phyloP scores from a whole-genome alignment of 2,329 filamentous ascomycete genomes.

The Hypoxylon sp. region DNA sequence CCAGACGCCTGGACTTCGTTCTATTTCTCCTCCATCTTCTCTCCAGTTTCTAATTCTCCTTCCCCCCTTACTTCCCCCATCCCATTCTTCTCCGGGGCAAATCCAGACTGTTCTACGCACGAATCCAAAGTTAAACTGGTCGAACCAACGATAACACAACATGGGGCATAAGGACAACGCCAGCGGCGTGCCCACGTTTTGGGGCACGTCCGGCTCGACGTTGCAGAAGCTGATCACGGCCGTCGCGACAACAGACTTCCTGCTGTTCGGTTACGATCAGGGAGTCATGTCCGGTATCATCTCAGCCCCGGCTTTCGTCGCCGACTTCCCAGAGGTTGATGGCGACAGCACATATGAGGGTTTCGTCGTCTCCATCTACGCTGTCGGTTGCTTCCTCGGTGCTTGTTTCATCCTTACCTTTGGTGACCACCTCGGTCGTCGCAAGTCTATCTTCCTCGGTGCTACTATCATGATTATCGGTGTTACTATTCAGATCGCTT shows the following conservation, averaged over 20 bases:
- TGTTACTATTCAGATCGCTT: constrained; percentile 61
- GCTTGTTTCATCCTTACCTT: constrained; percentile 52
- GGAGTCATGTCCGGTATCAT: constrained; percentile 48
- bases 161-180: constrained; percentile 43
- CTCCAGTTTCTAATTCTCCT: constrained; percentile 2
- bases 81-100: constrained; percentile 15
- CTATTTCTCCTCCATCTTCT: constrained; percentile 16
- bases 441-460: constrained; percentile 62
- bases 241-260: constrained; percentile 43
- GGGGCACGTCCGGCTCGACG: constrained; percentile 43
- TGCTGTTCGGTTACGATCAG: constrained; percentile 46
- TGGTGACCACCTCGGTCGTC: constrained; percentile 64
- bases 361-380: constrained; percentile 54
- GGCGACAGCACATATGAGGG: constrained; percentile 47
- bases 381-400: constrained; percentile 54
- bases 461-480: constrained; percentile 63
- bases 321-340: constrained; percentile 46
- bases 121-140: constrained; percentile 11
- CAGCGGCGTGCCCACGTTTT: constrained; percentile 44
- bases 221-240: constrained; percentile 44
- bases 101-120: no score
- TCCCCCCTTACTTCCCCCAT: constrained; percentile 10
- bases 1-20: constrained; percentile 30
- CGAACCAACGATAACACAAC: constrained; percentile 9
- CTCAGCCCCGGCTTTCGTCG: constrained; percentile 40